Base-by-base conservation (phyloP, 306 rosid genomes). In the Calophaca sinica region DNA sequence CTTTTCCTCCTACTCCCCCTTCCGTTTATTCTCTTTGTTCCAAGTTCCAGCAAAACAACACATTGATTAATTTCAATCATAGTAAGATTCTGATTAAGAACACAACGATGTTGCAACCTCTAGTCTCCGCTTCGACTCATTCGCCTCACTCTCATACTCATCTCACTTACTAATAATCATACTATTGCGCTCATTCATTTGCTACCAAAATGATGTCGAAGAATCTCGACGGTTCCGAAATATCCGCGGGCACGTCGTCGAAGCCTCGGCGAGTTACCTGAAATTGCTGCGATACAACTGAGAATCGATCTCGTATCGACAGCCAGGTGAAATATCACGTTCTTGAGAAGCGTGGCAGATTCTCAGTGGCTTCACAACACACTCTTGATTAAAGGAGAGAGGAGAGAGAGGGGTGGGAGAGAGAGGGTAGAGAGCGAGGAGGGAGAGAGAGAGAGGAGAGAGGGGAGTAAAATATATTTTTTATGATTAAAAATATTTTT, bases 271-370 rank as follows among this genome's bases (percentile, higher is more conserved):
- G 91, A 84, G 59, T 29, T 74, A 4, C 87, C 94, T 9, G 92
- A 91, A 58, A 59, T 75, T 6, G 68, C 82, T 28, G 62, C 88
- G 0, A 38, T 81, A 54, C 70, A 76, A 33, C 44, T 89, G 13
- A 83, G 97, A 9, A n/a, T 88, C 53, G 96, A 94, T 83, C 87
- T 94, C 70, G 91, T 87, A 0, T 80, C 90, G 2, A 94, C 97
- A 4, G 86, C 94, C 6, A 80, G 93, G 70, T 81, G 87, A 50
- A 94, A 84, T 36, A 74, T 94, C 70, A 46, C 8, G 9, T 85
- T 91, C 80, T 74, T 89, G 69, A 86, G 85, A 39, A 83, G 35
- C 29, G 90, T 89, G 6, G 83, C 88, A 7, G 84, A 83, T 53
- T 84, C 86, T 32, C 77, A 10, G 7, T 89, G 93, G 89, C 97